Percentiles rank a stretch among this genome's conserved stretches.
Evolutionary conservation across 768 basidiomycete genomes (phyloP).

Genomic region (Phaeolepiota aurea): DNA sequence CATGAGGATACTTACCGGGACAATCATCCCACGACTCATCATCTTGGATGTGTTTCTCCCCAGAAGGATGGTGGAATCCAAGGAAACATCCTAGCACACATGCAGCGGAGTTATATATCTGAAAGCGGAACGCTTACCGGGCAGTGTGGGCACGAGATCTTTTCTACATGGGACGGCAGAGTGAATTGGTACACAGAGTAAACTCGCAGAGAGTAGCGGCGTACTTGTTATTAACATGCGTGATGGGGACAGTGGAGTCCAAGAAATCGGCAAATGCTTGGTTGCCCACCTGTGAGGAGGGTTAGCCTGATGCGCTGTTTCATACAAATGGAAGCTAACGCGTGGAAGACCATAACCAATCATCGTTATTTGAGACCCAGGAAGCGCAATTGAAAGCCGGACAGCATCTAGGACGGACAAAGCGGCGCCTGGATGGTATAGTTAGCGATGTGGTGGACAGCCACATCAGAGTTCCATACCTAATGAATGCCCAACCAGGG

Average conservation of each 20-base stretch:
- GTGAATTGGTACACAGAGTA: not conserved
- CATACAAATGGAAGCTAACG: not conserved
- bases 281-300: conserved; percentile 1
- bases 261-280: conserved; percentile 1
- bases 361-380: not conserved
- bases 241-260: not conserved
- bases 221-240: conserved; percentile 1
- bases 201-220: not conserved
- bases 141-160: not conserved
- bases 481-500: conserved; percentile 1
- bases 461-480: not conserved
- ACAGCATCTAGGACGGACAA: not conserved
- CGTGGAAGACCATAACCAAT: conserved; percentile 1
- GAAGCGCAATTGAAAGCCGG: not conserved
- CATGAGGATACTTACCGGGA: not conserved
- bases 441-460: not conserved
- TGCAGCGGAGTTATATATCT: no score
- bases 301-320: not conserved
- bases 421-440: not conserved
- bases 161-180: not conserved
- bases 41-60: conserved; percentile 2
- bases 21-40: conserved; percentile 1
- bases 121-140: not conserved
- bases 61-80: not conserved
- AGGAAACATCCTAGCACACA: not conserved